Base-by-base conservation (phyloP, 345 rosid species). In the Acer yangbiense region DNA sequence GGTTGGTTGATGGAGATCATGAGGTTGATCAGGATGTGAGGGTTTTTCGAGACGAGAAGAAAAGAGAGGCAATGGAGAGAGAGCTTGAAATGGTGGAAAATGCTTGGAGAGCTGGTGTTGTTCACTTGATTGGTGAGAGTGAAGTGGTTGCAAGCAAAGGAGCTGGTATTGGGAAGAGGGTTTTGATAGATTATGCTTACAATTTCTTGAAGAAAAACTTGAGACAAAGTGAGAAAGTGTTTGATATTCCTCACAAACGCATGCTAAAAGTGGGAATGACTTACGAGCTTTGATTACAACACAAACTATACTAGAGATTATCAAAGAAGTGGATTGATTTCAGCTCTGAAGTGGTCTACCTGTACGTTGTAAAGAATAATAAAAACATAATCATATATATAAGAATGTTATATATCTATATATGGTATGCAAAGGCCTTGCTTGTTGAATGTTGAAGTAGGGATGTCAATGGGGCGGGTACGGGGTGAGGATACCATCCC, bases 191-290 rank as follows among this genome's bases (percentile, higher is more conserved):
- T 68, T 82, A 87, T 65, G 81, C 79, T 11, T 86, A 84, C 54
- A 82, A 78, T 79, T 90, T 87, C 78, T 20, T 90, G 77, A 88
- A 77, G 78, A 90, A 61, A 29, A 82, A 83, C 27, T 64, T 86
- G 79, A 85, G 87, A 63, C 84, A 82, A 35, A 83, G 77, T 13
- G 85, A 80, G 7, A 81, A 82, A 69, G 77, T 85, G 62, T 87
- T 84, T 54, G 83, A 82, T 39, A 71, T 88, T 77, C 89, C 94
- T 60, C 90, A 79, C 18, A 77, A 73, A 78, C 75, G 85, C 14
- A 68, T 90, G 82, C 87, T 90, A n/a, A 90, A 88, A 76, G 88
- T 90, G 9, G 90, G 89, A 23, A 90, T 90, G 90, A 81, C 89
- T 68, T 85, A 84, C 35, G 84, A 86, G 25, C 87, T 90, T 54